Evolutionary conservation across 176 grass and related monocot genomes (phyloP).

Genomic region (Bolboschoenus planiculmis): DNA sequence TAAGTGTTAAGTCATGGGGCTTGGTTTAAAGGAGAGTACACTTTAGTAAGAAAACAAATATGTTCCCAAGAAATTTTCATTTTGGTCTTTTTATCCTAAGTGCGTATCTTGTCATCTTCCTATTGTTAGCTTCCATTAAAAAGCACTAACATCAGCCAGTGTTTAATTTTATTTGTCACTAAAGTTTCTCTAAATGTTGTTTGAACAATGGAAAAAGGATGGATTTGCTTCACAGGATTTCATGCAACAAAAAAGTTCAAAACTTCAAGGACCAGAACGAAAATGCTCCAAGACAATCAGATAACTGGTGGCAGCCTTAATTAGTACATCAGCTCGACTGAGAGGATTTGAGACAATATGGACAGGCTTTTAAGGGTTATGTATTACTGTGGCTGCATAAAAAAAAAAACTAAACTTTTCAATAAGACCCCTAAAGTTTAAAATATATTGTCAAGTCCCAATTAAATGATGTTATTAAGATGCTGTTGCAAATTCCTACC

Average conservation of each 20-base stretch:
- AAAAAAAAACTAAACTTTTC: background rate
- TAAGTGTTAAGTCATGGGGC: constrained; percentile 5
- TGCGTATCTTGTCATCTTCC: constrained; percentile 6
- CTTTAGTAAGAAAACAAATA: background rate
- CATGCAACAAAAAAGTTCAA: background rate
- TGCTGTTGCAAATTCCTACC: background rate
- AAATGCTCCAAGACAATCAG: background rate
- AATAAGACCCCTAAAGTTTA: background rate
- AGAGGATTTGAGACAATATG: background rate
- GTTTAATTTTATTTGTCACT: background rate
- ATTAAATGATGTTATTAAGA: background rate
- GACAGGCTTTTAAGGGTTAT: background rate
- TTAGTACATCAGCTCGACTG: background rate
- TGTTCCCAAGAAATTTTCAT: background rate
- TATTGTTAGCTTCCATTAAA: background rate
- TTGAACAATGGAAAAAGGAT: background rate
- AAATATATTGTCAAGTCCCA: background rate
- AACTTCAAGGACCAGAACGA: background rate
- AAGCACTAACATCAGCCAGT: background rate
- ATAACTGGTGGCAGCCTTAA: background rate
- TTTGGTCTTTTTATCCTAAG: background rate
- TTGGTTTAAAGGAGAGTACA: background rate
- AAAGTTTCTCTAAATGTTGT: background rate
- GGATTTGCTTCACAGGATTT: background rate
- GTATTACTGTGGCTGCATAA: background rate